Evolutionary conservation across 116 monocot genomes (phyloP).

Genomic region (Dioscorea cayenensis): DNA sequence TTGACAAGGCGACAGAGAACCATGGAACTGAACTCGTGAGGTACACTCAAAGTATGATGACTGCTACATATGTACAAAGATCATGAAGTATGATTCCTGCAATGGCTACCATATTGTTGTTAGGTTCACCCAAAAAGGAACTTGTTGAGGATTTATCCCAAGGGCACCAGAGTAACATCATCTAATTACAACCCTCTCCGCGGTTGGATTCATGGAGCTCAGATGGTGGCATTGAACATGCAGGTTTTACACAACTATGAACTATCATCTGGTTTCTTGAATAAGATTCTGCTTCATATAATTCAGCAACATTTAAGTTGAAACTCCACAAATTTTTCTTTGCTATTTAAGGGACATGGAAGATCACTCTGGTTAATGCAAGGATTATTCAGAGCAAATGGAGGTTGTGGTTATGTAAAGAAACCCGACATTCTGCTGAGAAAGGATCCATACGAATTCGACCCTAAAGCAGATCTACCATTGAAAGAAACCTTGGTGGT

Average conservation of each 20-base stretch:
- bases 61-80: not conserved
- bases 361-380: constrained; percentile 86
- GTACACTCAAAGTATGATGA: constrained; percentile 8
- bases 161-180: constrained; percentile 26
- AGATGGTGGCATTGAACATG: constrained; percentile 46
- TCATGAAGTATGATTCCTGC: constrained; percentile 1
- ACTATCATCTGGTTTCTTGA: not conserved
- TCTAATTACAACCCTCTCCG: constrained; percentile 32
- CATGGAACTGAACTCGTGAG: constrained; percentile 46
- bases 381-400: constrained; percentile 71
- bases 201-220: constrained; percentile 39
- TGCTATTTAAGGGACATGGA: constrained; percentile 48
- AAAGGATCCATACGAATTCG: constrained; percentile 29
- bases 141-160: constrained; percentile 29
- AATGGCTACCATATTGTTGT: not conserved
- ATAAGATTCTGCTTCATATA: no score
- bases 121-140: constrained; percentile 14
- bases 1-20: constrained; percentile 32
- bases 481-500: constrained; percentile 61
- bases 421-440: constrained; percentile 66
- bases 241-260: not conserved
- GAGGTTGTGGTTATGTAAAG: constrained; percentile 77
- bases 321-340: not conserved
- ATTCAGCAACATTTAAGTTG: no score
- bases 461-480: constrained; percentile 33